These are phyloP conservation scores for Talaromyces ruber DNA, from an alignment of 495 filamentous ascomycete genomes.

Conservation along the genomic window DNA sequence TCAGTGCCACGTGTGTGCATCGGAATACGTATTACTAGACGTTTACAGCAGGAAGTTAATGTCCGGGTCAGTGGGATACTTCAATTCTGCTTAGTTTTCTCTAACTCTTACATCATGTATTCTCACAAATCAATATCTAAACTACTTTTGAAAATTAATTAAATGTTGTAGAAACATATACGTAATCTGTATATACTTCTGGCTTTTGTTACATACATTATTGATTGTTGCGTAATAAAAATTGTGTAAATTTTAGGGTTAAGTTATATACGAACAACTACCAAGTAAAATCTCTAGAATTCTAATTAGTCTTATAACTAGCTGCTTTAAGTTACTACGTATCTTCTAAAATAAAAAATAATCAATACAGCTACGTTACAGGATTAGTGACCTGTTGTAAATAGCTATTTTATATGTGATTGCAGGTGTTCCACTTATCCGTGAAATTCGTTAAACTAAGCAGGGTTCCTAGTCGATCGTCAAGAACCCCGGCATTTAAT, in stretches of 20 bases:
- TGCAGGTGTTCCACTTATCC: too few relatives aligned
- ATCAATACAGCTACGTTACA: too few relatives aligned
- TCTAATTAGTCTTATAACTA: too few relatives aligned
- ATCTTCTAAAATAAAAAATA: too few relatives aligned
- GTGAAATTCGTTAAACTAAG: background rate
- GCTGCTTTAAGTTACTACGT: too few relatives aligned
- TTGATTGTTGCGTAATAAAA: background rate
- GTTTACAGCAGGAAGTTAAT: background rate
- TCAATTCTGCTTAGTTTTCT: too few relatives aligned
- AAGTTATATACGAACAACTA: background rate
- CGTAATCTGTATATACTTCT: background rate
- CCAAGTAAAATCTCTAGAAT: too few relatives aligned
- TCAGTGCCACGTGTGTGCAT: background rate
- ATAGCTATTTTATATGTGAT: too few relatives aligned
- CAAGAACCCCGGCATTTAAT: background rate
- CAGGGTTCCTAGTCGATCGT: background rate
- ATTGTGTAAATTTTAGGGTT: background rate
- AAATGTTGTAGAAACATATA: background rate
- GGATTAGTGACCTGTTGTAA: too few relatives aligned
- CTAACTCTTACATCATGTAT: too few relatives aligned
- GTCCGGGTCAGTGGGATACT: too few relatives aligned
- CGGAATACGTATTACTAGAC: too few relatives aligned
- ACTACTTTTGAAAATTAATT: background rate
- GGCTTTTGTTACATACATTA: background rate
- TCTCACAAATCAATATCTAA: background rate